phyloP scores from a whole-genome alignment of 2,329 filamentous ascomycete species.

The Alternaria metachromatica region DNA sequence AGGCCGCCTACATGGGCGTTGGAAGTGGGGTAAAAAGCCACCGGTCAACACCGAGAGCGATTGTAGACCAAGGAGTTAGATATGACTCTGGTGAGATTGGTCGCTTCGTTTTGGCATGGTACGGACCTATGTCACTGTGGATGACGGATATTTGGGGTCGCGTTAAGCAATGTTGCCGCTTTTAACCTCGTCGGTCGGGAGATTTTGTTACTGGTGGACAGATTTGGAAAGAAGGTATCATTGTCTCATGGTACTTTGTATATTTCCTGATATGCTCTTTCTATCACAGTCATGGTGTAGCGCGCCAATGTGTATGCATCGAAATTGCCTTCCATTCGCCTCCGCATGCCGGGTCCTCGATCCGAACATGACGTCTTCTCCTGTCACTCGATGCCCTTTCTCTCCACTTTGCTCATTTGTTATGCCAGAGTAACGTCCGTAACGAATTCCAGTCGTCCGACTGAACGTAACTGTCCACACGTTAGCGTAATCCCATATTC shows the following conservation, averaged over 20 bases:
- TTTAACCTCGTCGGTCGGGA: neutral
- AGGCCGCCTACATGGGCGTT: neutral
- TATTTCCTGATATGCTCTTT: neutral
- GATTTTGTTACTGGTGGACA: neutral
- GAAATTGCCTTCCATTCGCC: neutral
- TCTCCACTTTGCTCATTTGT: conserved; percentile 59
- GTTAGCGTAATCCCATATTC: conserved; percentile 19
- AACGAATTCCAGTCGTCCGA: conserved; percentile 89
- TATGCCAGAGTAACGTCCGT: conserved; percentile 85
- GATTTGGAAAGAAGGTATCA: neutral
- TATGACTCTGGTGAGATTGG: neutral
- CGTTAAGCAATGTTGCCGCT: neutral
- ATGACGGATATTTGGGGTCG: neutral
- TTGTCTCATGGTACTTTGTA: neutral
- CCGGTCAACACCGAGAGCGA: neutral
- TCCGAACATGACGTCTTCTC: neutral
- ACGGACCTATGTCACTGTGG: neutral
- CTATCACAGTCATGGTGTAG: neutral
- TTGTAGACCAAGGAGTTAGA: neutral
- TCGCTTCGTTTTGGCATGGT: neutral
- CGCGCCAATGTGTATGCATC: neutral
- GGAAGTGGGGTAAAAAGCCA: neutral
- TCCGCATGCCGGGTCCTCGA: neutral
- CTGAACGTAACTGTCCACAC: conserved; percentile 67
- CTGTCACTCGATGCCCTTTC: neutral